Percentiles rank a stretch among this genome's conserved stretches.
Conservation (phyloP, 2,329 filamentous ascomycete species). For the Dendryphion nanum region DNA sequence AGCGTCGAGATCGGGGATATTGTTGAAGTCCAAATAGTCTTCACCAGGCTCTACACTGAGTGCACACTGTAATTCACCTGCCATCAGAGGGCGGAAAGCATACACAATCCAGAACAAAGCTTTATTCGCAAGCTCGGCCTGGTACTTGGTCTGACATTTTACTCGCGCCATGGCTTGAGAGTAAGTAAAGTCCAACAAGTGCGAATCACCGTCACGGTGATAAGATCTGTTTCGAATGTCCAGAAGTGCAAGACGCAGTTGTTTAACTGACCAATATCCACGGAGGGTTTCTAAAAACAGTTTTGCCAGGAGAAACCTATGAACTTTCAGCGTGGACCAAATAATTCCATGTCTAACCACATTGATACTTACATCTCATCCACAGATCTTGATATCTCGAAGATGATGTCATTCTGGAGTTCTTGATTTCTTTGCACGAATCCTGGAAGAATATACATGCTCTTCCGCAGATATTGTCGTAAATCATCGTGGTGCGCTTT, state of each 20-base stretch:
- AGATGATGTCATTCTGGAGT: conserved; percentile 5
- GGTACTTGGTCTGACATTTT: conserved; percentile 28
- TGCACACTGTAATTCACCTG: conserved; percentile 5
- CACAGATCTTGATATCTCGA: conserved; percentile 3
- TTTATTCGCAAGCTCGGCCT: conserved; percentile 33
- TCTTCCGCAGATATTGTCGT: conserved; percentile 6
- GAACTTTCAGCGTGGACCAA: not conserved
- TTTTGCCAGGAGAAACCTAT: not conserved
- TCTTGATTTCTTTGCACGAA: conserved; percentile 5
- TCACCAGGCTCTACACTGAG: conserved; percentile 2
- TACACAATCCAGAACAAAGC: conserved; percentile 4
- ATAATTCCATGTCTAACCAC: too few species aligned
- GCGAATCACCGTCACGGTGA: too few species aligned
- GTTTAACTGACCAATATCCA: not conserved
- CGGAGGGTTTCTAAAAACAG: not conserved
- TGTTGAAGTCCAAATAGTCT: conserved; percentile 2
- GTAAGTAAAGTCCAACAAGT: too few species aligned
- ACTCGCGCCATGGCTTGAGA: conserved; percentile 28
- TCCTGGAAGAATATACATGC: conserved; percentile 8
- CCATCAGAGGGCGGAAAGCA: conserved; percentile 4
- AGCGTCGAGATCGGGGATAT: conserved; percentile 5
- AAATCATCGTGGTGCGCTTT: conserved; percentile 14
- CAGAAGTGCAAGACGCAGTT: not conserved
- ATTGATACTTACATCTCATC: conserved; percentile 15
- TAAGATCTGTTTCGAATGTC: too few species aligned